Evolutionary conservation across 2,329 filamentous ascomycete genomes (phyloP), one percentile per base, ranked within the genome.

Genomic region (Aspergillus costaricaensis): DNA sequence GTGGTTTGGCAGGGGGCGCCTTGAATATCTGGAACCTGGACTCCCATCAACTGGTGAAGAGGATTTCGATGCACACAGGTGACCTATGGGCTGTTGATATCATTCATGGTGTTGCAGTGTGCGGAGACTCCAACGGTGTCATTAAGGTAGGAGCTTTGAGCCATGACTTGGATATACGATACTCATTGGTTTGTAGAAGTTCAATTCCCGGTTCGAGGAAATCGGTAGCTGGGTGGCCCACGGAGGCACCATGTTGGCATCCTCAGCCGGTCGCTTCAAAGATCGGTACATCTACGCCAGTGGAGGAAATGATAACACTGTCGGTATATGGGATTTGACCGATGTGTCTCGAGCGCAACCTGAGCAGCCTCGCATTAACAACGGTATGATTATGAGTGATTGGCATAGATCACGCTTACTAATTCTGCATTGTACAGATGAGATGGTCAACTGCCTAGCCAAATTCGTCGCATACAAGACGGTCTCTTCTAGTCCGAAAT

Each of bases 1-100:
- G 91, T 61, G 95, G 95, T 50, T 90, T 96, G 67, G 85, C 92
- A 1, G 88, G 91, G 41, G 96, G 95, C 21, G 86, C 96, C 54
- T 87, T 99, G 61, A 94, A 98, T 73, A 86, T 99, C 10, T 99
- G 96, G 94, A 96, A 99, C 73, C 83, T 99, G 14, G 94, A 98
- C 72, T 98, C 95, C 0, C 88, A 90, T 57, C 95, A 99, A 76
- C 88, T 95, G 52, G 83, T 99, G 48, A 85, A 95, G 59, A 92
- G 91, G 17, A 89, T 99, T 71, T 92, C 90, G 71, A 87, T 89
- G 0, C 90, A 92, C 67, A 86, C 86, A 36, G 88, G 88, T 47
- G 92, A 98, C 73, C 86, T 98, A 52, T 92, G 96, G 82, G 89
- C 92, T 0, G 81, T 98, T 47, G 89, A 92, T 65, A 89, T 97